Conservation (phyloP, 805 yeast species). For the Suhomyces faveliae region DNA sequence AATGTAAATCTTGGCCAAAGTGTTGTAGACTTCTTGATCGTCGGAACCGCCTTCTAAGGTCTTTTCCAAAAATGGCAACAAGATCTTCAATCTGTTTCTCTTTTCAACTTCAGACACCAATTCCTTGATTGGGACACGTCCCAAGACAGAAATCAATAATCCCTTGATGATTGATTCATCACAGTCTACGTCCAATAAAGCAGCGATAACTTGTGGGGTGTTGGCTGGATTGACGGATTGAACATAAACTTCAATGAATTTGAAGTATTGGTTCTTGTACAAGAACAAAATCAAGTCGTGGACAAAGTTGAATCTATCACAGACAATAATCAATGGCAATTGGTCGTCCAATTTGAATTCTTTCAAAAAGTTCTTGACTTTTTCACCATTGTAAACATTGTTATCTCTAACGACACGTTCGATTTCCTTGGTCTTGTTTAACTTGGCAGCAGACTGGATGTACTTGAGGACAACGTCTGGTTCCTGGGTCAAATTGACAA, state of each 20-base stretch:
- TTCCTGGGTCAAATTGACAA: constrained; percentile 91
- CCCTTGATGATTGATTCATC: constrained; percentile 85
- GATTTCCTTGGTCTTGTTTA: constrained; percentile 89
- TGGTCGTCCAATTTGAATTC: constrained; percentile 94
- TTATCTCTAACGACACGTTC: constrained; percentile 95
- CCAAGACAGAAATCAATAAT: constrained; percentile 79
- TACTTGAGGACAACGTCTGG: constrained; percentile 94
- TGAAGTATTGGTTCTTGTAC: constrained; percentile 93
- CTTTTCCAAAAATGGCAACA: constrained; percentile 90
- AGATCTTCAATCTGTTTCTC: constrained; percentile 87
- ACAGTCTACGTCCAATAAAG: constrained; percentile 94
- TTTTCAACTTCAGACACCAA: constrained; percentile 93
- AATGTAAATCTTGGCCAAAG: constrained; percentile 95
- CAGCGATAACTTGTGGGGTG: constrained; percentile 96
- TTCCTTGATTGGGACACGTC: constrained; percentile 89
- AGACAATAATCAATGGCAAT: constrained; percentile 91
- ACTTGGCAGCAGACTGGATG: constrained; percentile 88
- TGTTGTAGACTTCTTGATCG: constrained; percentile 90
- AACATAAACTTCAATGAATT: constrained; percentile 95
- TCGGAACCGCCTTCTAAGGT: constrained; percentile 79
- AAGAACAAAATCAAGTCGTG: constrained; percentile 92
- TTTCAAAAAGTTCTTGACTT: constrained; percentile 94
- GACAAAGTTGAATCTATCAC: constrained; percentile 87
- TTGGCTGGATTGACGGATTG: constrained; percentile 96
- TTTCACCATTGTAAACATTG: constrained; percentile 92